Evolutionary conservation across 768 basidiomycete genomes (phyloP).

Genomic region (Mycena rebaudengoi): DNA sequence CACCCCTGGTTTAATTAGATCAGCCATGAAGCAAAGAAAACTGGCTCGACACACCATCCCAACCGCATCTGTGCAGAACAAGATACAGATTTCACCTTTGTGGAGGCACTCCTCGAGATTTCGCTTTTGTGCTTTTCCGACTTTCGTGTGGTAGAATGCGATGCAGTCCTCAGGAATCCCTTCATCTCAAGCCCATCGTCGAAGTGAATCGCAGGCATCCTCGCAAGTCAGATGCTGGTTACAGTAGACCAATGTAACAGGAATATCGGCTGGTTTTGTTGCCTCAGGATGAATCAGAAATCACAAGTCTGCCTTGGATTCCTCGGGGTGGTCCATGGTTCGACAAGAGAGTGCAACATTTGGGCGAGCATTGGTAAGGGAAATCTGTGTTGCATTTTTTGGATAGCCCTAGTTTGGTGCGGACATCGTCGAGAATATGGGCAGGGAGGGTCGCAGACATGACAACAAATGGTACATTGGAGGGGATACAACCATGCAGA

Average conservation of each 20-base stretch:
- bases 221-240: constrained; percentile 25
- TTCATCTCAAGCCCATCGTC: constrained; percentile 26
- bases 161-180: constrained; percentile 19
- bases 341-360: constrained; percentile 38
- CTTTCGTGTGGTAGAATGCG: constrained; percentile 33
- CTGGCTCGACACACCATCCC: constrained; percentile 36
- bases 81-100: constrained; percentile 25
- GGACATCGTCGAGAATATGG: constrained; percentile 22
- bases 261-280: constrained; percentile 19
- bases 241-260: constrained; percentile 31
- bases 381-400: constrained; percentile 1
- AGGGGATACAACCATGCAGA: constrained; percentile 21
- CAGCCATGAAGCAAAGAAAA: neutral
- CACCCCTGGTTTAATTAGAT: constrained; percentile 13
- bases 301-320: constrained; percentile 31
- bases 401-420: constrained; percentile 8
- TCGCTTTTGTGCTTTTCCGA: constrained; percentile 30
- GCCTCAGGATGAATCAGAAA: constrained; percentile 31
- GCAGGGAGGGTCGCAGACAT: constrained; percentile 26
- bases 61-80: constrained; percentile 34
- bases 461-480: constrained; percentile 18
- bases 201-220: constrained; percentile 20
- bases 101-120: constrained; percentile 20
- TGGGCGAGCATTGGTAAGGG: constrained; percentile 21
- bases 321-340: constrained; percentile 20